Evolutionary conservation across 2,329 filamentous ascomycete genomes (phyloP).

Genomic region (Mycosphaerella sp.): DNA sequence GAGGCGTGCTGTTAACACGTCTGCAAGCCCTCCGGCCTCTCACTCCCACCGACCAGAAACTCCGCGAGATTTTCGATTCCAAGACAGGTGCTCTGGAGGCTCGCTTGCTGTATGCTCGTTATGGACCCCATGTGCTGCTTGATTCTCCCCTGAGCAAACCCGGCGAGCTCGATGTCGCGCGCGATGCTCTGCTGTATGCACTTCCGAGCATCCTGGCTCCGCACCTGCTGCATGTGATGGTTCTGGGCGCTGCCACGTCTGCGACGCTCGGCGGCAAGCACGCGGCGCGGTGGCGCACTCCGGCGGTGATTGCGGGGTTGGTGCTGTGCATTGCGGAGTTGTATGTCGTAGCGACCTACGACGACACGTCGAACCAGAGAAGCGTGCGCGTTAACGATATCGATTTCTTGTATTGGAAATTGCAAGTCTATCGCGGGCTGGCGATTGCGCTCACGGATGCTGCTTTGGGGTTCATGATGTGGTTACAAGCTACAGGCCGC

Average conservation of each 20-base stretch:
- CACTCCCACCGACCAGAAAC: slow-evolving; percentile 54
- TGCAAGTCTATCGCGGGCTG: slow-evolving; percentile 57
- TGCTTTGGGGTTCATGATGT: slow-evolving; percentile 60
- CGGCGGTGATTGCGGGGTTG: slow-evolving; percentile 25
- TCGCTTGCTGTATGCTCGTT: slow-evolving; percentile 74
- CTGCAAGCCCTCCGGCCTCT: slow-evolving; percentile 57
- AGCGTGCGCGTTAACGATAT: slow-evolving; percentile 56
- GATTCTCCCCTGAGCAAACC: slow-evolving; percentile 70
- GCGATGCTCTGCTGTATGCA: slow-evolving; percentile 72
- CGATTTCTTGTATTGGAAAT: slow-evolving; percentile 66
- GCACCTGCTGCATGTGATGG: slow-evolving; percentile 71
- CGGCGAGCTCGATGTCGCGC: slow-evolving; percentile 40
- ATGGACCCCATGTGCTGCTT: slow-evolving; percentile 66
- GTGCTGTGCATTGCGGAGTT: slow-evolving; percentile 58
- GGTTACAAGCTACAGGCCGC: slow-evolving; percentile 71
- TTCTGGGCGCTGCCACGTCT: slow-evolving; percentile 69
- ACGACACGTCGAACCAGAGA: slow-evolving; percentile 57
- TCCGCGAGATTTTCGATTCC: slow-evolving; percentile 64
- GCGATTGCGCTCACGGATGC: slow-evolving; percentile 60
- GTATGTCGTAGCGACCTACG: slow-evolving; percentile 60
- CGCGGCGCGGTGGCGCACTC: slow-evolving; percentile 58
- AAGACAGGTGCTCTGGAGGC: slow-evolving; percentile 57
- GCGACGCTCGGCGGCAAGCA: slow-evolving; percentile 57
- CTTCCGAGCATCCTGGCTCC: slow-evolving; percentile 65
- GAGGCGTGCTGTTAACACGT: slow-evolving; percentile 75